Evolutionary conservation across 2,329 filamentous ascomycete genomes (phyloP), one percentile per base, ranked within the genome.

Genomic region (Chaetothyriales sp.): DNA sequence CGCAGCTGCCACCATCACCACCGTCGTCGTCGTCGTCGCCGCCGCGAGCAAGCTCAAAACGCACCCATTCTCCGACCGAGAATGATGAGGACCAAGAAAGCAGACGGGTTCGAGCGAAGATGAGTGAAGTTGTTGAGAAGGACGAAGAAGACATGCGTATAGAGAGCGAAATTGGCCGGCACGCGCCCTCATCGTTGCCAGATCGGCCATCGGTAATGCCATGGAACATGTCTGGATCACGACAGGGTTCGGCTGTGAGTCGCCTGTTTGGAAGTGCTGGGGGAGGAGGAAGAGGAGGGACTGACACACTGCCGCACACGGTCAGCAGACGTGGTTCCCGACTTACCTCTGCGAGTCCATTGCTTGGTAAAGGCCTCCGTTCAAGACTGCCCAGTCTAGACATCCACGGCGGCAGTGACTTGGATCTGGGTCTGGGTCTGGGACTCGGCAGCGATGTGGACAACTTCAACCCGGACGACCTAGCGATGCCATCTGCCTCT

Each of bases 201-300:
- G 84, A 93, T 52, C 77, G 77, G 25, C 77, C 78, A 20, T 78
- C 75, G 3, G 68, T 74, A n/a, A 79, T 84, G 73, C 81, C 81
- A 9, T 85, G 81, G 81, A 84, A 84, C 56, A 67, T 75, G 44
- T 77, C 6, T 72, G 79, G 77, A 49, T 80, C 77, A 44, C 71
- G 68, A 22, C 66, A 70, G 20, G 72, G 67, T 10, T 67, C 64
- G 36, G 57, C 61, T 39, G 32, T 39, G 32, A 15, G 10, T 20
- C 63, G 62, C 26, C 63, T 65, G 12, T 53, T 64, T 28, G 63
- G 65, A 44, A 70, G 66, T 50, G 57, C 25, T 52, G 26, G 65
- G 63, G 32, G 59, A 66, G 12, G 50, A 62, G 12, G 58, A 57
- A 18, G 56, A 61, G 22, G 22, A 25, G 22, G 22, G 22, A 25